Percentiles rank a stretch among this genome's conserved stretches.
Evolutionary conservation across 768 basidiomycete genomes (phyloP).

Genomic region (Scleroderma citrinum): DNA sequence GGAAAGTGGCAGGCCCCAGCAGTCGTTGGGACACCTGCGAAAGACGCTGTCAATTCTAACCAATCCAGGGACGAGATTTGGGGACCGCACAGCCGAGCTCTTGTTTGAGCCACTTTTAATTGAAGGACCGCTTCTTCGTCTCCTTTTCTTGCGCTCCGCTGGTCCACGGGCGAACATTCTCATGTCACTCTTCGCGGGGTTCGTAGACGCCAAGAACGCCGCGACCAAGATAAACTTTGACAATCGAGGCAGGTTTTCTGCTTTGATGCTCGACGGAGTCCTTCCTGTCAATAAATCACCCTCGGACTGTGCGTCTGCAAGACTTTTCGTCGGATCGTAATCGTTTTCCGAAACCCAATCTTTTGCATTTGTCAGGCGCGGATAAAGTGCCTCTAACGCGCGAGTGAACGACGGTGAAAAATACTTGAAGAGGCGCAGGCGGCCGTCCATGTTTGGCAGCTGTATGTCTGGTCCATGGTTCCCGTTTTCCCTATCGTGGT

Average conservation of each 20-base stretch:
- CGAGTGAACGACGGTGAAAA: constrained; percentile 58
- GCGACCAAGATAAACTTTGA: constrained; percentile 73
- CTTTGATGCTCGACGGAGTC: constrained; percentile 10
- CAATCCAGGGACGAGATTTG: constrained; percentile 2
- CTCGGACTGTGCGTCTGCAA: constrained; percentile 1
- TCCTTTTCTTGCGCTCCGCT: constrained; percentile 58
- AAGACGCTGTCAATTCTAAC: neutral
- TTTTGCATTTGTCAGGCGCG: constrained; percentile 56
- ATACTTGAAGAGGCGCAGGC: constrained; percentile 57
- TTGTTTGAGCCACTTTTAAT: constrained; percentile 33
- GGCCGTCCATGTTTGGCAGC: constrained; percentile 48
- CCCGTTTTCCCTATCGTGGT: constrained; percentile 17
- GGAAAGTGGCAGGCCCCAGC: constrained; percentile 72
- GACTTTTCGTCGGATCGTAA: constrained; percentile 26
- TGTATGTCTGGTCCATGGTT: constrained; percentile 23
- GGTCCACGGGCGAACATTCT: constrained; percentile 76
- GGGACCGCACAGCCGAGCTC: constrained; percentile 43
- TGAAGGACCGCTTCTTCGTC: constrained; percentile 34
- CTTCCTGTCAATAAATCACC: constrained; percentile 1
- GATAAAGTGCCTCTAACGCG: constrained; percentile 64
- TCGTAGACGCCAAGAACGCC: constrained; percentile 77
- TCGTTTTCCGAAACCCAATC: constrained; percentile 56
- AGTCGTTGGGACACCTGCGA: constrained; percentile 68
- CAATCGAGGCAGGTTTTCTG: constrained; percentile 51
- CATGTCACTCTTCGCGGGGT: constrained; percentile 74